Conservation (phyloP, 768 basidiomycete genomes). For the Cystofilobasidium macerans region DNA sequence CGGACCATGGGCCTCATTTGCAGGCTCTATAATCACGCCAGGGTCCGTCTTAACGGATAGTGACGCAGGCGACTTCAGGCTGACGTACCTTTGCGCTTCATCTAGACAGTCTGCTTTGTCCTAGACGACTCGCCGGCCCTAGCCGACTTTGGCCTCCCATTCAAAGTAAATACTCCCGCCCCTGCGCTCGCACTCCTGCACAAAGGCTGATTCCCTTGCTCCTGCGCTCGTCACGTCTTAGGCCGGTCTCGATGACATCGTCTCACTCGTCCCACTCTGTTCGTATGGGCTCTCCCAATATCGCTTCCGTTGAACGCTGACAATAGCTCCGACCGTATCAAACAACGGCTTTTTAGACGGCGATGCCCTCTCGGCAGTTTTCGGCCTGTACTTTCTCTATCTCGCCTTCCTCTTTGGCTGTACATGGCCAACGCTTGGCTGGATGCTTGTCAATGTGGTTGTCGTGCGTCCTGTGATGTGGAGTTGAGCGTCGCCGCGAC, state of each 20-base stretch:
- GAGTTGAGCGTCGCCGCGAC: not conserved
- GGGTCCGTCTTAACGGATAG: not conserved
- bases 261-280: constrained; percentile 6
- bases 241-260: constrained; percentile 4
- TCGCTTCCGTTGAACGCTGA: too few relatives aligned
- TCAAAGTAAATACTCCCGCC: not conserved
- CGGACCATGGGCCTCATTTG: too few relatives aligned
- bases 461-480: not conserved
- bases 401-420: not conserved
- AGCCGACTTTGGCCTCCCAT: constrained; percentile 1
- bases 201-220: too few relatives aligned
- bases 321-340: too few relatives aligned
- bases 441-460: not conserved
- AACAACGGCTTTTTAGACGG: not conserved
- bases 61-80: too few relatives aligned
- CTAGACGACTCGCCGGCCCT: constrained; percentile 1
- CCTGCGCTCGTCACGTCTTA: too few relatives aligned
- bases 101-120: not conserved
- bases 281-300: not conserved
- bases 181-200: too few relatives aligned
- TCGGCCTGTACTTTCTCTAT: not conserved
- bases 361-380: not conserved
- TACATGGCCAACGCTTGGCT: not conserved
- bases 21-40: constrained; percentile 1
- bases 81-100: too few relatives aligned